phyloP scores from a whole-genome alignment of 139 green algal species.

The Picochlorum sp. region DNA sequence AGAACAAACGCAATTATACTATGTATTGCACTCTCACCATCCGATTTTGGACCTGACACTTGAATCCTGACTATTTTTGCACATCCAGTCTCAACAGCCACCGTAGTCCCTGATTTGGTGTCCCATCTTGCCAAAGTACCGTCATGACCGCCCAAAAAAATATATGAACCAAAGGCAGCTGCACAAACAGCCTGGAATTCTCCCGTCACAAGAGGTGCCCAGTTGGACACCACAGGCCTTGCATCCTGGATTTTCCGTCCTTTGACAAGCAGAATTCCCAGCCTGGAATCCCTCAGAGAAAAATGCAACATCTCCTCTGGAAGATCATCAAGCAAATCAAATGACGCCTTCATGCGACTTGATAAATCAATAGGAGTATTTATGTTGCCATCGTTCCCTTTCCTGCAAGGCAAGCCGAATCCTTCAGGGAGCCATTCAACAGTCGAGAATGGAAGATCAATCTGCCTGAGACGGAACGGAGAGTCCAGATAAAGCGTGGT shows the following conservation, averaged over 20 bases:
- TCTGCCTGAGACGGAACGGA: constrained; percentile 42
- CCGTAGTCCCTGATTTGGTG: constrained; percentile 4
- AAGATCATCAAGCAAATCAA: constrained; percentile 1
- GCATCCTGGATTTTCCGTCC: constrained; percentile 43
- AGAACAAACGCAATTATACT: no score
- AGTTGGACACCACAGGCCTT: constrained; percentile 33
- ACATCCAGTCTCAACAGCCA: constrained; percentile 9
- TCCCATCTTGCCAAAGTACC: constrained; percentile 63
- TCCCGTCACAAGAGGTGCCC: constrained; percentile 20
- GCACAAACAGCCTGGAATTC: constrained; percentile 44
- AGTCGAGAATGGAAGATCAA: constrained; percentile 68
- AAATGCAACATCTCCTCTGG: constrained; percentile 55
- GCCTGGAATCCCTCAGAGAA: constrained; percentile 39
- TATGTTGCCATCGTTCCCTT: background rate
- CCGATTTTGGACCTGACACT: background rate
- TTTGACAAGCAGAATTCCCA: constrained; percentile 33
- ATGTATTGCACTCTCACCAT: background rate
- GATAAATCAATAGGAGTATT: background rate
- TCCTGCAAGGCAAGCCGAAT: constrained; percentile 10
- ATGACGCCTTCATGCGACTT: background rate
- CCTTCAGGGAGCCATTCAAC: constrained; percentile 55
- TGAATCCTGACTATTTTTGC: constrained; percentile 4
- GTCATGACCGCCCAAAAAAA: constrained; percentile 55
- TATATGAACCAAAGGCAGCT: constrained; percentile 29
- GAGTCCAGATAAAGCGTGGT: constrained; percentile 13